These are phyloP conservation scores for Neopestalotiopsis sp. DNA, from an alignment of 2,329 filamentous ascomycete genomes.

Conservation along the genomic window DNA sequence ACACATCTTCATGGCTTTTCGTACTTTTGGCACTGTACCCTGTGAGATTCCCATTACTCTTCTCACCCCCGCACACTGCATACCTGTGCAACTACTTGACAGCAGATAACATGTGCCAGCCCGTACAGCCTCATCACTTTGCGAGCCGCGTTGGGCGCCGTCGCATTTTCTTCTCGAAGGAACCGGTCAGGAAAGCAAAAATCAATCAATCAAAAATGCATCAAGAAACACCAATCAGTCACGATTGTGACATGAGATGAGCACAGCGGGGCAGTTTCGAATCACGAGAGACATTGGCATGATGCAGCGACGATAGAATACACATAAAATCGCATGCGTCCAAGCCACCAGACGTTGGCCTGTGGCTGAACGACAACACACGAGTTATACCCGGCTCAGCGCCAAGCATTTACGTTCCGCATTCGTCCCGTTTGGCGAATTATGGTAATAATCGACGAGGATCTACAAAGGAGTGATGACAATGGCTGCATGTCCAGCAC, in stretches of 20 bases:
- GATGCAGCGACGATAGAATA: too few relatives aligned
- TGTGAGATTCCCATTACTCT: neutral
- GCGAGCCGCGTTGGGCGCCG: neutral
- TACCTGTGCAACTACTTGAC: neutral
- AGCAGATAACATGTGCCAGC: neutral
- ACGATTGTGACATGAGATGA: too few relatives aligned
- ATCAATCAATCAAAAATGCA: too few relatives aligned
- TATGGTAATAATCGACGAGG: neutral
- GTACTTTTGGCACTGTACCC: neutral
- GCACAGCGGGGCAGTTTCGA: too few relatives aligned
- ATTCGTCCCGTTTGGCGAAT: neutral
- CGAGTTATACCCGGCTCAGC: too few relatives aligned
- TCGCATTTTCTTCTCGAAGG: neutral
- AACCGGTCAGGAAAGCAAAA: neutral
- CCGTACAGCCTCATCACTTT: neutral
- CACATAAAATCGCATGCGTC: too few relatives aligned
- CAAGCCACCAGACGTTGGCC: too few relatives aligned
- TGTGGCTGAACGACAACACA: too few relatives aligned
- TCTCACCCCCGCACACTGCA: neutral
- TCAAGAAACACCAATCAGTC: too few relatives aligned
- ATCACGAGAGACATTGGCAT: too few relatives aligned
- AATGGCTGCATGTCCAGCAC: neutral
- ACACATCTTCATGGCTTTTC: neutral
- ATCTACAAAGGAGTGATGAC: neutral
- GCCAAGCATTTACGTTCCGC: neutral